Base-by-base conservation (phyloP, 169 alveolate species). In the Plasmodium knowlesi region DNA sequence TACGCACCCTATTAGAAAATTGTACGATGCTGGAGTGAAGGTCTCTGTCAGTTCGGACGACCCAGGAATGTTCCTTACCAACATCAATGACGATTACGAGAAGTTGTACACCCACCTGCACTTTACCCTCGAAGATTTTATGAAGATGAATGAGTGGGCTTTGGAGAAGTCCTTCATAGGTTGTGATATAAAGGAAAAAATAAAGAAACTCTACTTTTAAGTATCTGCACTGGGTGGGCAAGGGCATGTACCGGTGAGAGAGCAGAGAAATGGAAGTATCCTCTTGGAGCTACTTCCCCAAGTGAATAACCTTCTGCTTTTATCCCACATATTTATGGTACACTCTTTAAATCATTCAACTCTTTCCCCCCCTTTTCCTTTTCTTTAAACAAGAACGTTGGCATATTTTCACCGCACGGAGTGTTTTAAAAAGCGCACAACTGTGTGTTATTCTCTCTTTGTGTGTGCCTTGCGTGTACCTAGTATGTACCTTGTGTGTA, bases 1-100 rank as follows among this genome's bases (percentile, higher is more conserved):
- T 28, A 92, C 93, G n/a, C 96, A 93, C 70, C 96, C 96, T 1
- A 93, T 93, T 10, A 93, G 94, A 85, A 25, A 43, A 46, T 54
- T 93, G n/a, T 93, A 85, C 67, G 96, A 93, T 39, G 94, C 96
- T 6, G 96, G 96, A 37, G 94, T 93, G 32, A 93, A 93, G 84
- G 94, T 93, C 5, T 93, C 95, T 2, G 93, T 93, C 22, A 93
- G 86, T 57, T 82, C 96, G 9, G 96, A 93, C 70, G 96, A 93
- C 9, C 96, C 96, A 16, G 93, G 93, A 82, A 93, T 93, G 96
- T 88, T 93, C 83, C 41, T 92, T 22, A 85, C 90, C 34, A 71
- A 92, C 32, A 54, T 93, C 19, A 84, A 79, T 71, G 96, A 93
- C 74, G 92, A 93, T 43, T 93, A 93, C 14, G 96, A 93, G 25